These are phyloP conservation scores for Ascoidea rubescens DNA, from an alignment of 805 yeast genomes.

Conservation along the genomic window DNA sequence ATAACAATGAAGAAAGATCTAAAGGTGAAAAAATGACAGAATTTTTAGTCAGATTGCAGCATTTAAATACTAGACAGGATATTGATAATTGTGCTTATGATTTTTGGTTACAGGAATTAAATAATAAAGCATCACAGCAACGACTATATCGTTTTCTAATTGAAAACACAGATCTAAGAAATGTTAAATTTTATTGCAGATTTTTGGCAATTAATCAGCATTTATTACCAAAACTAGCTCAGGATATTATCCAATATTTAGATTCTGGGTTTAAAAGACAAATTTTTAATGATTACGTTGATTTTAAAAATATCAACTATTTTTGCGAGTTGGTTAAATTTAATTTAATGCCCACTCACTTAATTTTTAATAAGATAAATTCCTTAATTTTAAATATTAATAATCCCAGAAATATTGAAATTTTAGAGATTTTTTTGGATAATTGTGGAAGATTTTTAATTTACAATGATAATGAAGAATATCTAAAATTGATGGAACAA, in stretches of 20 bases:
- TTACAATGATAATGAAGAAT: slow-evolving; percentile 32
- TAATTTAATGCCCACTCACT: slow-evolving; percentile 53
- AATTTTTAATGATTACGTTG: slow-evolving; percentile 33
- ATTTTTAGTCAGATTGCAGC: slow-evolving; percentile 29
- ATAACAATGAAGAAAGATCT: slow-evolving; percentile 9
- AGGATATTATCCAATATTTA: slow-evolving; percentile 36
- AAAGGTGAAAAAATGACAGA: slow-evolving; percentile 25
- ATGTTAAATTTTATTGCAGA: slow-evolving; percentile 40
- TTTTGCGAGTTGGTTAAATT: slow-evolving; percentile 70
- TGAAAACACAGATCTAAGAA: slow-evolving; percentile 30
- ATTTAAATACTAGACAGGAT: slow-evolving; percentile 29
- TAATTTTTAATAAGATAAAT: slow-evolving; percentile 61
- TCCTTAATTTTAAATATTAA: slow-evolving; percentile 36
- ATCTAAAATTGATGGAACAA: slow-evolving; percentile 42
- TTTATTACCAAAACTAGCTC: slow-evolving; percentile 33
- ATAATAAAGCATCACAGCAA: slow-evolving; percentile 61
- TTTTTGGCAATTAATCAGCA: slow-evolving; percentile 50
- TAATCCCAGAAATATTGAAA: slow-evolving; percentile 48
- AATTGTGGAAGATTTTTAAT: slow-evolving; percentile 55
- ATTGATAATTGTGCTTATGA: slow-evolving; percentile 32
- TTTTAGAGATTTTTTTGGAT: slow-evolving; percentile 58
- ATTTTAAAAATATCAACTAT: slow-evolving; percentile 44
- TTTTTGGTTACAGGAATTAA: slow-evolving; percentile 36
- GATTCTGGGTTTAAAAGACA: slow-evolving; percentile 51
- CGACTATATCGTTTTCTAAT: slow-evolving; percentile 43